These are phyloP conservation scores for Colletotrichum plurivorum DNA, from an alignment of 2,329 filamentous ascomycete genomes.

Conservation along the genomic window DNA sequence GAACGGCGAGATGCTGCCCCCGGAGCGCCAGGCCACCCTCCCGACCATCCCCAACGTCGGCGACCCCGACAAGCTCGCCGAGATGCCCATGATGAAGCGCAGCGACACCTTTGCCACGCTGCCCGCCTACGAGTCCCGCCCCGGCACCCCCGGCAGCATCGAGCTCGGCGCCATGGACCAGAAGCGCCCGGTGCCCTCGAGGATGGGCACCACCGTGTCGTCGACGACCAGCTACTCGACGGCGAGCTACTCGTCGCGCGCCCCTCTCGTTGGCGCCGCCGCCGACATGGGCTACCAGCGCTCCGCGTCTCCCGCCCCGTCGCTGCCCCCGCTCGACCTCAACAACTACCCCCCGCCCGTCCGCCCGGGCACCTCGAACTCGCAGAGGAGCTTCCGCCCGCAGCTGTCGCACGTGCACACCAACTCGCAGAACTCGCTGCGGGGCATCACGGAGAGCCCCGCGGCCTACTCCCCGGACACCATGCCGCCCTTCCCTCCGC, in stretches of 20 bases:
- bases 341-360: constrained; percentile 48
- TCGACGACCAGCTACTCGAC: constrained; percentile 74
- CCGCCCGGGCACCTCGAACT: constrained; percentile 54
- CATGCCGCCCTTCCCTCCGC: constrained; percentile 51
- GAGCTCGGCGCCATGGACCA: constrained; percentile 68
- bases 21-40: constrained; percentile 75
- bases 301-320: constrained; percentile 54
- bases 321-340: constrained; percentile 51
- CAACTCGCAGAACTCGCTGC: constrained; percentile 36
- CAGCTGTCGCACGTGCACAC: constrained; percentile 44
- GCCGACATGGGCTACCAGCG: constrained; percentile 71
- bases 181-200: constrained; percentile 62
- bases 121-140: constrained; percentile 73
- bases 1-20: constrained; percentile 63
- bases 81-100: constrained; percentile 71
- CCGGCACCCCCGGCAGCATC: constrained; percentile 66
- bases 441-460: constrained; percentile 49
- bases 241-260: constrained; percentile 75
- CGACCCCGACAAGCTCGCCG: constrained; percentile 66
- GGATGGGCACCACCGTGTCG: constrained; percentile 68
- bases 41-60: constrained; percentile 69
- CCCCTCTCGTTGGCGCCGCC: constrained; percentile 72
- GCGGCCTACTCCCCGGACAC: constrained; percentile 45
- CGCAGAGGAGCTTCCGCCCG: constrained; percentile 51
- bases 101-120: constrained; percentile 74